Base-by-base conservation (phyloP, 1,284 basidiomycete genomes). In the Schizopora paradoxa region DNA sequence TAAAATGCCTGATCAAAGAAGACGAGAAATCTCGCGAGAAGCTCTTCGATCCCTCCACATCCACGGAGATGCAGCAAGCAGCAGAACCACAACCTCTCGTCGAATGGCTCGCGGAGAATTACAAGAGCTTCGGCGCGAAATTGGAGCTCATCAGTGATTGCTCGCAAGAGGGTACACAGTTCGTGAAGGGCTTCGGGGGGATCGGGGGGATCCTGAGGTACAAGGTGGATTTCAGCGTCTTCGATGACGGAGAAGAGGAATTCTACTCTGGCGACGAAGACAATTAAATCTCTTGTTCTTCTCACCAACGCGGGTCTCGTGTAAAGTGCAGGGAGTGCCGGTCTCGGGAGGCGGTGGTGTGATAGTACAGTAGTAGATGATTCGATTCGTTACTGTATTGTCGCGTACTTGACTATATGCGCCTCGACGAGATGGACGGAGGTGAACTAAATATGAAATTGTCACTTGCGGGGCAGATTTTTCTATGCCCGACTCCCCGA, bases 61-160 rank as follows among this genome's bases (percentile, higher is more conserved):
- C 91, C 6, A 64, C 84, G 38, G 94, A 98, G 71, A 99, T 99
- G 95, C 96, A 99, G 65, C 84, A 89, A 63, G 68, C 69, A 3
- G 59, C 61, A 1, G 93, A 96, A 55, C 83, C 93, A 1, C 77
- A 87, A 59, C 74, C 88, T 38, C 74, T 96, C 13, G 80, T 97
- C 51, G 93, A 99, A 66, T 99, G 96, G 96, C 92, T 99, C 61
- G 88, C 96, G 29, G 96, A 99, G 61, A 93, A 94, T 65, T 99
- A 99, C 77, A 93, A 91, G 64, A 88, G 94, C 40, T 99, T 98
- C 62, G 96, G 95, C 55, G 90, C 94, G 48, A 86, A 86, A 56
- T 82, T 98, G 51, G 95, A 98, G 65, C 90, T 90, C 60, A 77
- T 90, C 37, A 89, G 86, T 53, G 86, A 90, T 64, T 76, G 81